phyloP scores from a whole-genome alignment of 192 early-diverging fungal species.

The Haplosporangium gracile region DNA sequence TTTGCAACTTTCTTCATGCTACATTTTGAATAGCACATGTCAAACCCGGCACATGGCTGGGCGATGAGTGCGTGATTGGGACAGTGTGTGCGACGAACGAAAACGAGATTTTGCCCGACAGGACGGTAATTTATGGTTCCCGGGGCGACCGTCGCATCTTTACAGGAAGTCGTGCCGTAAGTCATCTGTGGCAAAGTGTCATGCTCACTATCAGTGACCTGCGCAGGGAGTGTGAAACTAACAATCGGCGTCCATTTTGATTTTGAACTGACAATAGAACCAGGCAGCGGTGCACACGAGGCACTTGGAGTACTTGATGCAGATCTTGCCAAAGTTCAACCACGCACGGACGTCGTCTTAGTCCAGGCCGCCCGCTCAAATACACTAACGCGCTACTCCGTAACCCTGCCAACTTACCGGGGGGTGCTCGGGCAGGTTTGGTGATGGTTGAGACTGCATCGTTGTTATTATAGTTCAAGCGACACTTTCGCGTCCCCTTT shows the following conservation, averaged over 20 bases:
- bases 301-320: slow-evolving; percentile 78
- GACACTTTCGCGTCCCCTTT: too few species aligned
- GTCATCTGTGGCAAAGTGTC: not conserved
- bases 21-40: slow-evolving; percentile 59
- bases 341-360: slow-evolving; percentile 58
- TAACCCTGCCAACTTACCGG: too few species aligned
- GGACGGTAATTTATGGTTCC: slow-evolving; percentile 77
- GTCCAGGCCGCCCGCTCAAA: not conserved
- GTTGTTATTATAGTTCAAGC: too few species aligned
- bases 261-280: slow-evolving; percentile 41
- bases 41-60: slow-evolving; percentile 66
- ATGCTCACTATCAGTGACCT: not conserved
- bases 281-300: slow-evolving; percentile 70
- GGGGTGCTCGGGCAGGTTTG: too few species aligned
- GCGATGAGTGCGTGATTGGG: slow-evolving; percentile 80
- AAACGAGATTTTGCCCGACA: slow-evolving; percentile 69
- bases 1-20: not conserved
- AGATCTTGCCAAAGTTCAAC: slow-evolving; percentile 69
- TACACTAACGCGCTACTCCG: not conserved
- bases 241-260: not conserved
- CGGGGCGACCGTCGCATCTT: slow-evolving; percentile 67
- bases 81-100: slow-evolving; percentile 71
- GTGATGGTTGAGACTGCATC: too few species aligned
- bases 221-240: not conserved
- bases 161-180: slow-evolving; percentile 52